Evolutionary conservation across 2,329 filamentous ascomycete genomes (phyloP).

Genomic region (Neofusicoccum umdonicola): DNA sequence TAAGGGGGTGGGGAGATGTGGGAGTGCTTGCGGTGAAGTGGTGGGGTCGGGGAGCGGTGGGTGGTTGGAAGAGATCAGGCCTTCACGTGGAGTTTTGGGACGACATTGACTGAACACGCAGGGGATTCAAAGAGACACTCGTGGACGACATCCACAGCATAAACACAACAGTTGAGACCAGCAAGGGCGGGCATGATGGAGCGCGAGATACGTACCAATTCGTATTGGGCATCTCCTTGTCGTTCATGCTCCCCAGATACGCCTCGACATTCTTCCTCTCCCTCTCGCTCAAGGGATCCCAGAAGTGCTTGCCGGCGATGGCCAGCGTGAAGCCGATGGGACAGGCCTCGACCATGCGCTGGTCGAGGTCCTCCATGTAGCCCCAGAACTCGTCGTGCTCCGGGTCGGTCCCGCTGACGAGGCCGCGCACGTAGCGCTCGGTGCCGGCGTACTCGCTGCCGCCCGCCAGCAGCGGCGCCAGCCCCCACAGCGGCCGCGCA

Average conservation of each 20-base stretch:
- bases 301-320: slow-evolving; percentile 63
- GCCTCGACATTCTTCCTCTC: slow-evolving; percentile 65
- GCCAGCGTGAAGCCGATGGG: slow-evolving; percentile 73
- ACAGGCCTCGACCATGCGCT: slow-evolving; percentile 84
- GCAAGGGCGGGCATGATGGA: neutral
- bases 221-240: slow-evolving; percentile 67
- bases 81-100: too few species aligned
- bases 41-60: too few species aligned
- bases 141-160: too few species aligned
- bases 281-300: slow-evolving; percentile 61
- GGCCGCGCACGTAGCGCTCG: slow-evolving; percentile 66
- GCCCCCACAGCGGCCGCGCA: slow-evolving; percentile 72
- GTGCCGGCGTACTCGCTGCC: slow-evolving; percentile 63
- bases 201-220: slow-evolving; percentile 53
- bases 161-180: too few species aligned
- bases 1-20: slow-evolving; percentile 44
- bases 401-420: slow-evolving; percentile 70
- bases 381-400: slow-evolving; percentile 73
- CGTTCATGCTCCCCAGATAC: slow-evolving; percentile 76
- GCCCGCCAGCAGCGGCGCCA: slow-evolving; percentile 68
- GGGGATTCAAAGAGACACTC: too few species aligned
- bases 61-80: too few species aligned
- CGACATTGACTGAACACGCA: too few species aligned
- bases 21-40: neutral
- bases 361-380: slow-evolving; percentile 70